Conservation (phyloP, 2,329 filamentous ascomycete genomes). For the Colletotrichum sp. region DNA sequence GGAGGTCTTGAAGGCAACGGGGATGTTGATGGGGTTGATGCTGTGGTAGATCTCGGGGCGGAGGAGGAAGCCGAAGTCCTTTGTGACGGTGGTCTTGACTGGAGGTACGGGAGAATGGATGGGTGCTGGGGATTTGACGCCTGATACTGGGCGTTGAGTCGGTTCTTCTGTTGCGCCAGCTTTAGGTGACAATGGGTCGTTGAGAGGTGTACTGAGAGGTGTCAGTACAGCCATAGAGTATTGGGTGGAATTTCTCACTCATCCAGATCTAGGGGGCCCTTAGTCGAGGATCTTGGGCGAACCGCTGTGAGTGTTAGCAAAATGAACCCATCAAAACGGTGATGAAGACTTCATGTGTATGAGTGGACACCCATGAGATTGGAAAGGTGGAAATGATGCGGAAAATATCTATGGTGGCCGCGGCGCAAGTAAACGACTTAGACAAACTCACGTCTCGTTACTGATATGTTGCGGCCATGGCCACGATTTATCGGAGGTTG, state of each 20-base stretch:
- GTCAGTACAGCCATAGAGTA: background rate
- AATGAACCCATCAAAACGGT: background rate
- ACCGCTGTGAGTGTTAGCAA: constrained; percentile 42
- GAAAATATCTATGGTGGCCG: background rate
- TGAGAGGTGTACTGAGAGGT: constrained; percentile 22
- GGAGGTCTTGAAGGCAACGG: constrained; percentile 72
- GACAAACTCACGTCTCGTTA: constrained; percentile 9
- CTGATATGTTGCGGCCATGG: constrained; percentile 17
- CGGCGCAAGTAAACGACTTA: too few relatives aligned
- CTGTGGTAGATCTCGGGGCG: constrained; percentile 84
- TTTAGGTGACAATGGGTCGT: constrained; percentile 23
- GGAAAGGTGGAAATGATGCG: background rate
- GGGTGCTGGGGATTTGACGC: constrained; percentile 25
- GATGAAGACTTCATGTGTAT: background rate
- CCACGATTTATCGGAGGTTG: constrained; percentile 9
- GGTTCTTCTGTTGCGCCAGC: constrained; percentile 16
- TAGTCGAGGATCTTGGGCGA: constrained; percentile 73
- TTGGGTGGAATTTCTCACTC: constrained; percentile 54
- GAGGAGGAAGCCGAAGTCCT: constrained; percentile 83
- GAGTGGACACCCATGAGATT: background rate
- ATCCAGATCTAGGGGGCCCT: constrained; percentile 77
- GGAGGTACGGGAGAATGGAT: constrained; percentile 37
- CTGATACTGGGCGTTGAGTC: constrained; percentile 19
- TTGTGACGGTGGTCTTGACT: constrained; percentile 45
- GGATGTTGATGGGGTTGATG: constrained; percentile 67